These are phyloP conservation scores for Pichia sp. DNA, from an alignment of 1,139 yeast species.

Conservation along the genomic window DNA sequence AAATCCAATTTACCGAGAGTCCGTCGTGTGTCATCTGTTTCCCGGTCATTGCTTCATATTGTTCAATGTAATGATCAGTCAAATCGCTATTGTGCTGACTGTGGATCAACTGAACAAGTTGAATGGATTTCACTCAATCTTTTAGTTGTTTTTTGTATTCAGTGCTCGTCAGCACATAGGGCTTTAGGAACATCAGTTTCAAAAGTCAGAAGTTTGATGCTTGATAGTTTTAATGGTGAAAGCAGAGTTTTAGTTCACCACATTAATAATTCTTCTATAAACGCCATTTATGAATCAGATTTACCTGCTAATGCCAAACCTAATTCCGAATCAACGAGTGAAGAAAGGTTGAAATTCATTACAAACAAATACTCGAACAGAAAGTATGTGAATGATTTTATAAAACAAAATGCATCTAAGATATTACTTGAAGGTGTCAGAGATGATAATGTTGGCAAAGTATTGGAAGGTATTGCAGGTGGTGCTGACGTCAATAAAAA, in stretches of 20 bases:
- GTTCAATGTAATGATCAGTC: slow-evolving; percentile 49
- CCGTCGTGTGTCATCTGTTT: slow-evolving; percentile 30
- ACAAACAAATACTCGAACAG: slow-evolving; percentile 44
- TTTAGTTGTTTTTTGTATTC: slow-evolving; percentile 68
- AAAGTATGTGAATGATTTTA: slow-evolving; percentile 30
- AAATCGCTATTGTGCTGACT: slow-evolving; percentile 71
- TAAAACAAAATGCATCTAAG: slow-evolving; percentile 22
- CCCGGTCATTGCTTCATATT: slow-evolving; percentile 31
- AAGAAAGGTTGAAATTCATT: slow-evolving; percentile 40
- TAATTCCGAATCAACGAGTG: slow-evolving; percentile 25
- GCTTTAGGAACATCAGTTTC: slow-evolving; percentile 48
- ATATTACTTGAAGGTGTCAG: slow-evolving; percentile 43
- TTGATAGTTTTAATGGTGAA: slow-evolving; percentile 41
- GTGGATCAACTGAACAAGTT: slow-evolving; percentile 57
- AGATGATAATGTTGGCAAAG: slow-evolving; percentile 41
- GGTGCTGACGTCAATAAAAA: slow-evolving; percentile 43
- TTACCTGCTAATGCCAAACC: slow-evolving; percentile 23
- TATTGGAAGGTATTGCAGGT: slow-evolving; percentile 42
- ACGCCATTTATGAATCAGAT: slow-evolving; percentile 36
- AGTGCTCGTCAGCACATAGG: slow-evolving; percentile 64
- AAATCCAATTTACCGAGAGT: slow-evolving; percentile 1
- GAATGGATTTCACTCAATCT: slow-evolving; percentile 88
- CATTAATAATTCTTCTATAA: slow-evolving; percentile 38
- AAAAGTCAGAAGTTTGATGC: slow-evolving; percentile 43
- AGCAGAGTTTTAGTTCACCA: slow-evolving; percentile 39